phyloP scores from a whole-genome alignment of 2,329 filamentous ascomycete species.

The Ophiostoma novo-ulmi region DNA sequence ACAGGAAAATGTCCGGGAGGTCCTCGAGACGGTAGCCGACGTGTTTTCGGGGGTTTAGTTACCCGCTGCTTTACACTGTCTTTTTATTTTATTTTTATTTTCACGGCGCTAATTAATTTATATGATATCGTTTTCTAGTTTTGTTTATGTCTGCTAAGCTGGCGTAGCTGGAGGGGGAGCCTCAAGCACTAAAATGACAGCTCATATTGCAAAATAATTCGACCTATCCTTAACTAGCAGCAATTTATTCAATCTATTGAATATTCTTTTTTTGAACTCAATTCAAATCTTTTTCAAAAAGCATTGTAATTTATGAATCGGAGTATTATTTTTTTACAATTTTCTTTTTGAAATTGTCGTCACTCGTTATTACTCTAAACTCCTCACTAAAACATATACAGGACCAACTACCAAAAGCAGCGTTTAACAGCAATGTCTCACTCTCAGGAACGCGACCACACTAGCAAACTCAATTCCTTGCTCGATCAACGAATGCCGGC shows the following conservation, averaged over 20 bases:
- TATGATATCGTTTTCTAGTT: neutral
- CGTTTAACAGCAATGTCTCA: constrained; percentile 1
- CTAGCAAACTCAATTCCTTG: neutral
- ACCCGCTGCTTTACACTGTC: neutral
- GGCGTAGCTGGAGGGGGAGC: neutral
- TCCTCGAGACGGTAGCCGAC: neutral
- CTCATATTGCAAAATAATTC: neutral
- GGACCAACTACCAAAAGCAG: neutral
- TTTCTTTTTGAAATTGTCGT: no score
- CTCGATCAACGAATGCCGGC: neutral
- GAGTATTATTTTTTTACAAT: neutral
- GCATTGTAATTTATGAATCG: neutral
- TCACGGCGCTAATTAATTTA: neutral
- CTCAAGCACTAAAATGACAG: neutral
- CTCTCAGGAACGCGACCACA: neutral
- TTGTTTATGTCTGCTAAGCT: neutral
- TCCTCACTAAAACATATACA: neutral
- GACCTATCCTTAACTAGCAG: no score
- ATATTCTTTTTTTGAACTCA: no score
- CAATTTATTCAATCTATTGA: no score
- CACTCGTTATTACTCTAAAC: neutral
- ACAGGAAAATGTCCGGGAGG: neutral
- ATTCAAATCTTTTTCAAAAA: no score
- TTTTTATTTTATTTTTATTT: neutral
- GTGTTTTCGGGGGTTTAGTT: neutral